phyloP scores from a whole-genome alignment of 352 stramenopile genomes.

The Globisporangium barbulae region DNA sequence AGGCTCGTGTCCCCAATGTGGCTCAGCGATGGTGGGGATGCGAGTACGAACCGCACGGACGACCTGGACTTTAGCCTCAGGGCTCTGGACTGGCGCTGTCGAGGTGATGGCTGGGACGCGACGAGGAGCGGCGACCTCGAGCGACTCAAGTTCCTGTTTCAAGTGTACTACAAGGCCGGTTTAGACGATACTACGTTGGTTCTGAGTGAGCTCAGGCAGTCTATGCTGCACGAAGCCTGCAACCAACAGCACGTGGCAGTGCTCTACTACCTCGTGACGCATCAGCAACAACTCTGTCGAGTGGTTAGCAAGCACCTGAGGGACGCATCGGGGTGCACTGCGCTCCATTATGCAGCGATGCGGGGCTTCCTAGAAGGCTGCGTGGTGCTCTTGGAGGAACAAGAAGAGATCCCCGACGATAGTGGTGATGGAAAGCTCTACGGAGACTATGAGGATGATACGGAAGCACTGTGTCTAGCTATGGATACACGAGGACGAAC shows the following conservation, averaged over 20 bases:
- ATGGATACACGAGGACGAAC: slow-evolving; percentile 45
- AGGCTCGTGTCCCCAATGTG: neutral
- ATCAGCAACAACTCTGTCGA: slow-evolving; percentile 2
- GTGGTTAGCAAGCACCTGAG: slow-evolving; percentile 12
- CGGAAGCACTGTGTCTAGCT: slow-evolving; percentile 21
- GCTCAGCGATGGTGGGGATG: neutral
- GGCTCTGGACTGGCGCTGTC: slow-evolving; percentile 31
- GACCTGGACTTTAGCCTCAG: neutral
- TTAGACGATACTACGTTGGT: slow-evolving; percentile 1
- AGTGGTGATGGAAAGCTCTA: neutral
- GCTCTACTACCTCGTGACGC: slow-evolving; percentile 30
- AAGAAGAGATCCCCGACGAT: neutral
- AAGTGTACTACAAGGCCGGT: slow-evolving; percentile 17
- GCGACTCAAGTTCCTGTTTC: slow-evolving; percentile 32
- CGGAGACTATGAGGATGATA: slow-evolving; percentile 13
- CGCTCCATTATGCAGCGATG: slow-evolving; percentile 50
- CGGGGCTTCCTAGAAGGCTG: slow-evolving; percentile 40
- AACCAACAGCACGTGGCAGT: slow-evolving; percentile 22
- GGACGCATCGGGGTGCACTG: slow-evolving; percentile 38
- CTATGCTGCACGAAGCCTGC: slow-evolving; percentile 64
- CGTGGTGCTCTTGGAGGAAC: slow-evolving; percentile 31
- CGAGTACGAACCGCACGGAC: neutral
- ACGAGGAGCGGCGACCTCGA: slow-evolving; percentile 35
- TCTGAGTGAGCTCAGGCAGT: slow-evolving; percentile 27
- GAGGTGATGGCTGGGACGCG: slow-evolving; percentile 52